These are phyloP conservation scores for Podospora comata DNA, from an alignment of 495 filamentous ascomycete genomes.

Conservation along the genomic window DNA sequence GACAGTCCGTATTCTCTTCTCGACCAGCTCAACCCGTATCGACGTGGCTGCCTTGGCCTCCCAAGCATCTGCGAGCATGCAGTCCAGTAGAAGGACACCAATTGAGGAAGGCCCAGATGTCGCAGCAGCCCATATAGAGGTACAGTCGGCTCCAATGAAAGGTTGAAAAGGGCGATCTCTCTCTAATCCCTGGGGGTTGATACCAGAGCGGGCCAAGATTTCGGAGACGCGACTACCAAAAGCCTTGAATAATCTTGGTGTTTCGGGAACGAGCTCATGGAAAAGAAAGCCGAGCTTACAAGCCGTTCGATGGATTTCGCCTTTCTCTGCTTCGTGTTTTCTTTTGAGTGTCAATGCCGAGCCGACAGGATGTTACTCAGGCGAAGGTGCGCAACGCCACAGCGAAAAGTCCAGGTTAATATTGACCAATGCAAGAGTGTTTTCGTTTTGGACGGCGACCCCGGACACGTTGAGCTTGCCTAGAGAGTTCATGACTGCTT, in stretches of 20 bases:
- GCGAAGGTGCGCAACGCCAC: neutral
- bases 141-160: neutral
- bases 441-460: neutral
- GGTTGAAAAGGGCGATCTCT: neutral
- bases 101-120: neutral
- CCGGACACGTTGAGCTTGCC: neutral
- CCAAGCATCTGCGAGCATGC: constrained; percentile 6
- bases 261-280: neutral
- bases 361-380: neutral
- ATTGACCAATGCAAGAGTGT: neutral
- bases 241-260: neutral
- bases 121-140: neutral
- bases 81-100: neutral
- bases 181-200: neutral
- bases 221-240: neutral
- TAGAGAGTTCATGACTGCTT: neutral
- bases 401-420: constrained; percentile 1
- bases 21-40: neutral
- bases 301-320: neutral
- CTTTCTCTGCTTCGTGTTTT: neutral
- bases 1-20: neutral
- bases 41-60: neutral
- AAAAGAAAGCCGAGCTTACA: neutral
- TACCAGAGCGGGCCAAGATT: neutral
- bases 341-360: neutral